phyloP scores from a whole-genome alignment of 2,329 filamentous ascomycete species.

The Sporothrix brunneoviolacea region DNA sequence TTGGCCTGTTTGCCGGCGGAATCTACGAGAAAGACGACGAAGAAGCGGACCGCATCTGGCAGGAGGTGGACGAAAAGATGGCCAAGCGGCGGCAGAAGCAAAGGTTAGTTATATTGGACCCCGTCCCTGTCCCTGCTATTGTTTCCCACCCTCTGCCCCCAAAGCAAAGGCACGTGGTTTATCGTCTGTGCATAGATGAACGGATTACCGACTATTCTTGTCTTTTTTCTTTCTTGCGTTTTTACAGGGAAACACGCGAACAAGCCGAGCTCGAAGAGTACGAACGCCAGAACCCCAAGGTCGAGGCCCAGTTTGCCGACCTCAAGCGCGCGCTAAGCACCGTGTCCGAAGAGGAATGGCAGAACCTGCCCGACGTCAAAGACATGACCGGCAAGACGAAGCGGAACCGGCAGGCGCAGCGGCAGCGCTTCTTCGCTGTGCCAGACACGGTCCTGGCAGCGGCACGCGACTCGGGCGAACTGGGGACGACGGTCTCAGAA shows the following conservation, averaged over 20 bases:
- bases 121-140: background rate
- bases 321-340: conserved; percentile 83
- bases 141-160: background rate
- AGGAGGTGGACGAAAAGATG: conserved; percentile 96
- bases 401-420: conserved; percentile 72
- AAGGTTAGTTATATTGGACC: conserved; percentile 79
- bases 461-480: conserved; percentile 70
- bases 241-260: conserved; percentile 88
- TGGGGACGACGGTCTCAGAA: conserved; percentile 82
- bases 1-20: conserved; percentile 88
- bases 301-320: conserved; percentile 95
- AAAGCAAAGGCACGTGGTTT: conserved; percentile 47
- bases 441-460: conserved; percentile 92
- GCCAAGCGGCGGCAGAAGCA: conserved; percentile 77
- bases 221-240: conserved; percentile 24
- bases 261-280: conserved; percentile 87
- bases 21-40: conserved; percentile 97
- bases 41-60: conserved; percentile 93
- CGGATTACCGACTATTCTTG: conserved; percentile 63
- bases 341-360: conserved; percentile 94
- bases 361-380: conserved; percentile 87
- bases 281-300: conserved; percentile 96
- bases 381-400: conserved; percentile 94
- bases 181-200: conserved; percentile 60
- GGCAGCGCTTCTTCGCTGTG: conserved; percentile 88